Percentiles rank a stretch among this genome's conserved stretches.
Evolutionary conservation across 2,329 filamentous ascomycete species (phyloP).

Genomic region (Venturia aucupariae): DNA sequence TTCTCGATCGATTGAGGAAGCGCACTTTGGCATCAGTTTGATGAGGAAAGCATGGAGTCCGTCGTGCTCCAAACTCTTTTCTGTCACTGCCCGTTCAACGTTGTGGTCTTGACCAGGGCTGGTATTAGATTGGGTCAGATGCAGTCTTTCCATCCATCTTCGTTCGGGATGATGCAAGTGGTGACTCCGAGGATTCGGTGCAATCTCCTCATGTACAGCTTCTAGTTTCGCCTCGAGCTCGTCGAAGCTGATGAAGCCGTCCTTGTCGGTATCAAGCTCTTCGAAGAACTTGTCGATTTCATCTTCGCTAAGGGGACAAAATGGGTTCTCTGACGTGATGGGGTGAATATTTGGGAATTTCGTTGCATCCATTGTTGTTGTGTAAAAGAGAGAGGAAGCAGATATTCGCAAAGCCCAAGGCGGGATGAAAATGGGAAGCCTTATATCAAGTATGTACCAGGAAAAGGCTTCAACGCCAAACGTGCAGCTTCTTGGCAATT

Average conservation of each 20-base stretch:
- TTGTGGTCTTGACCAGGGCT: not conserved
- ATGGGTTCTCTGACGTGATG: not conserved
- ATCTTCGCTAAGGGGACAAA: conserved; percentile 24
- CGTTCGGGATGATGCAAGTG: conserved; percentile 30
- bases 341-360: not conserved
- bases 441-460: not conserved
- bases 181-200: conserved; percentile 37
- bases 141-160: conserved; percentile 15
- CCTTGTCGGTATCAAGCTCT: conserved; percentile 42
- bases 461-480: not conserved
- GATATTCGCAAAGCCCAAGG: not conserved
- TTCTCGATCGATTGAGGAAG: conserved; percentile 35
- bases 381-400: not conserved
- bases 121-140: conserved; percentile 18
- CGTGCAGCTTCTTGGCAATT: not conserved
- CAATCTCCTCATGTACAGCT: conserved; percentile 42
- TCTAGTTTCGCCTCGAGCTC: conserved; percentile 47
- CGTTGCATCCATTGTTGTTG: not conserved
- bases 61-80: conserved; percentile 27
- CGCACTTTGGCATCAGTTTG: conserved; percentile 38
- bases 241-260: conserved; percentile 43
- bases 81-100: not conserved
- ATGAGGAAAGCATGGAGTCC: conserved; percentile 44
- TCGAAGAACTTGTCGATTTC: conserved; percentile 46
- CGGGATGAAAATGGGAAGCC: not conserved